Conservation (phyloP, 805 yeast species). For the Maudiozyma turicensis region DNA sequence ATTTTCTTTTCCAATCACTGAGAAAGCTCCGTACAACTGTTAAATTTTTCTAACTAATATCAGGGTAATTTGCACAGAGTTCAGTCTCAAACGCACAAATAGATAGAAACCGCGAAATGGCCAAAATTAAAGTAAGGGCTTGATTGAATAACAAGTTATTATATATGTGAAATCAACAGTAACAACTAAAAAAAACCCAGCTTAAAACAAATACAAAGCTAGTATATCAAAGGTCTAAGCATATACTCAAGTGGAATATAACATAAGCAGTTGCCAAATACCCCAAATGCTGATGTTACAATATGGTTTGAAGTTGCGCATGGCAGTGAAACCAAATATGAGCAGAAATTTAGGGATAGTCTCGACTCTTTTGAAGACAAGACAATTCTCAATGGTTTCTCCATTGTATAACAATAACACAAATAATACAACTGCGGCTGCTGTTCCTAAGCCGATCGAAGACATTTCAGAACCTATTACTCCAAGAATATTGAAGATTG, state of each 20-base stretch:
- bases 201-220: no score
- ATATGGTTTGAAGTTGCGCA: neutral
- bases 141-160: no score
- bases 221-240: no score
- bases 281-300: neutral
- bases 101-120: no score
- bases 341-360: neutral
- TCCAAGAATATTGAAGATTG: conserved; percentile 29
- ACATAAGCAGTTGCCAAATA: neutral
- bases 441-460: neutral
- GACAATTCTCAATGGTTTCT: neutral
- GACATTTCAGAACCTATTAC: conserved; percentile 4
- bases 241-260: neutral
- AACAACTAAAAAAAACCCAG: no score
- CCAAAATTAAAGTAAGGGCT: no score
- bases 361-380: neutral
- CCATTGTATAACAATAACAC: neutral
- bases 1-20: no score
- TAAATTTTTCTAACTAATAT: no score
- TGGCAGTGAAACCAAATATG: neutral
- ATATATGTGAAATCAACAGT: no score
- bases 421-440: neutral
- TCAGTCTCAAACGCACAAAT: no score
- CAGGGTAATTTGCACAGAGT: no score
- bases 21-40: no score